Conservation (phyloP, 2,329 filamentous ascomycete species). For the Fusarium paranaense region DNA sequence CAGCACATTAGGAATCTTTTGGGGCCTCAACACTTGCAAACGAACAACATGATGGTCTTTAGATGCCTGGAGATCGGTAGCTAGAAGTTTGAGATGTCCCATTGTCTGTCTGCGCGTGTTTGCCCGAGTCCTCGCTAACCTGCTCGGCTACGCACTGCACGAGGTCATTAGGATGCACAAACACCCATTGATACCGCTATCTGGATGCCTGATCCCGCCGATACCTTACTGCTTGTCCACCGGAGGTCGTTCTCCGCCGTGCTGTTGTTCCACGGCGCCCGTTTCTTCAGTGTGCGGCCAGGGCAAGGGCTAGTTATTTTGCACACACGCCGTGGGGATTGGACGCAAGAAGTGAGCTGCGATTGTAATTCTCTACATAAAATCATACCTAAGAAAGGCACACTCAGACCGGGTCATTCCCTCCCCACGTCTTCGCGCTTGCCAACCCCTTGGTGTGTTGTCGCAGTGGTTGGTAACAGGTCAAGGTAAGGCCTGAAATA, state of each 20-base stretch:
- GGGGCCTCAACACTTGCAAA: background rate
- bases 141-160: background rate
- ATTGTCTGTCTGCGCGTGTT: background rate
- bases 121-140: background rate
- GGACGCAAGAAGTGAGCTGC: background rate
- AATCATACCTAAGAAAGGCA: background rate
- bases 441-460: background rate
- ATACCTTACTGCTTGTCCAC: background rate
- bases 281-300: background rate
- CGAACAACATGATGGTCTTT: accelerated
- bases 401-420: background rate
- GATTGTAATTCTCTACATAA: background rate
- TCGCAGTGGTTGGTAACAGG: background rate
- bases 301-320: background rate
- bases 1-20: background rate
- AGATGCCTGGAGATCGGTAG: background rate
- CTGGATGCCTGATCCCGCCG: background rate
- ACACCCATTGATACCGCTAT: background rate
- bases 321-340: background rate
- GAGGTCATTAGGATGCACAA: background rate
- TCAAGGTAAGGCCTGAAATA: background rate
- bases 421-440: background rate
- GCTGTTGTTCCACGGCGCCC: background rate
- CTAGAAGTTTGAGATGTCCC: background rate
- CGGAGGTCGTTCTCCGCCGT: background rate